Base-by-base conservation (phyloP, 768 basidiomycete species). In the Leucocoprinus sp. region DNA sequence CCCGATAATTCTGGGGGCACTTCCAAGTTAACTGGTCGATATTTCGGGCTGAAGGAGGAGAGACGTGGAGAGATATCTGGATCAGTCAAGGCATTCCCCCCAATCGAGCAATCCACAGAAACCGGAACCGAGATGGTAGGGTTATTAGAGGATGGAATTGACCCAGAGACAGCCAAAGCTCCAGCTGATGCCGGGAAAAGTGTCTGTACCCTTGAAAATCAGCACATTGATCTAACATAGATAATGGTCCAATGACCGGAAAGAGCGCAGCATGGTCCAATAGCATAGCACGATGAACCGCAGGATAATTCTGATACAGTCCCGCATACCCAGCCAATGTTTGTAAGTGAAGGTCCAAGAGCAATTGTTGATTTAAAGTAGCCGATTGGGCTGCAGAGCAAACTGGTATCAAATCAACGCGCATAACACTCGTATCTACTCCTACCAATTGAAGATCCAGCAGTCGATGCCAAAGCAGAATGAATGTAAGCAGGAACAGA, bases 221-320 rank as follows among this genome's bases (percentile, higher is more conserved):
- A 48, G 46, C 28, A 36, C 22, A 8, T 21, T 15, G 27, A 18
- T 24, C 18, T 17, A 14, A 24, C 5, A 35, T n/a, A 42, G 19
- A 28, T 39, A 34, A 28, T 21, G 42, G 24, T 26, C 23, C 17
- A 48, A 34, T 48, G 40, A 48, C 46, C 46, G 46, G 46, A 41
- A 48, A 42, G 18, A 37, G 24, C 12, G 40, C 19, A 27, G 46
- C 46, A 29, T 48, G 36, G 14, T 34, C 24, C 22, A 27, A 14
- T 6, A 48, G 24, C 39, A 42, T 35, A 36, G 46, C 46, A 4
- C 26, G 29, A 42, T 41, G 21, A 26, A 9, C 22, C 2, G 29
- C 37, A 27, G 45, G 38, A 23, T 47, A 11, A 17, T 48, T 33
- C 15, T 37, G 34, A 29, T 36, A 44, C 8, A 28, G 19, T 15